phyloP scores from a whole-genome alignment of 768 basidiomycete species.

The Cyathus striatus region DNA sequence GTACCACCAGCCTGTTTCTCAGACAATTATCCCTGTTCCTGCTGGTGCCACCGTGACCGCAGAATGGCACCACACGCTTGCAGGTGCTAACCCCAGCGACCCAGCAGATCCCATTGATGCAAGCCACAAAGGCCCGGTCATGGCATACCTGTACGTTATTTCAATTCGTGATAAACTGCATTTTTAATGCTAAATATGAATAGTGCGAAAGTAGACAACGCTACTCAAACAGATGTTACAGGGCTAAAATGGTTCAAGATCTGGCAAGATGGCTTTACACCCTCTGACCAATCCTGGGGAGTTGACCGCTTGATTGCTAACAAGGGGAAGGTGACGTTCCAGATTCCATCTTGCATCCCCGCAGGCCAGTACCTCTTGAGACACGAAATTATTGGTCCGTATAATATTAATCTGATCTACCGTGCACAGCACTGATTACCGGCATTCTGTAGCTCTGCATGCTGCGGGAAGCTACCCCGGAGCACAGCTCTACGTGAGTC shows the following conservation, averaged over 20 bases:
- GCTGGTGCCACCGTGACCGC: constrained; percentile 41
- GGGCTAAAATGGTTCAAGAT: constrained; percentile 55
- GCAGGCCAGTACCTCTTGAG: constrained; percentile 45
- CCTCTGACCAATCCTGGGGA: constrained; percentile 30
- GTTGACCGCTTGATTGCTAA: constrained; percentile 41
- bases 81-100: constrained; percentile 27
- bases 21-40: constrained; percentile 33
- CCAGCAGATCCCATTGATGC: constrained; percentile 18
- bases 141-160: constrained; percentile 41
- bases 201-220: constrained; percentile 41
- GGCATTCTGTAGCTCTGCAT: constrained; percentile 34
- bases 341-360: constrained; percentile 38
- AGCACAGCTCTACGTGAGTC: constrained; percentile 46
- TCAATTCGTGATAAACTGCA: neutral
- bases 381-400: constrained; percentile 45
- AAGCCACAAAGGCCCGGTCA: constrained; percentile 47
- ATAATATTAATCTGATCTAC: neutral
- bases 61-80: constrained; percentile 38
- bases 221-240: constrained; percentile 39
- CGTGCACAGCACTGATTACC: neutral
- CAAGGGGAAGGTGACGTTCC: constrained; percentile 46
- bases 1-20: constrained; percentile 33
- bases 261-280: constrained; percentile 36
- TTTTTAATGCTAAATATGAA: neutral
- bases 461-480: constrained; percentile 42